Evolutionary conservation across 495 filamentous ascomycete species (phyloP), one percentile per base, ranked within the genome.

Genomic region (Xylaria venustula): DNA sequence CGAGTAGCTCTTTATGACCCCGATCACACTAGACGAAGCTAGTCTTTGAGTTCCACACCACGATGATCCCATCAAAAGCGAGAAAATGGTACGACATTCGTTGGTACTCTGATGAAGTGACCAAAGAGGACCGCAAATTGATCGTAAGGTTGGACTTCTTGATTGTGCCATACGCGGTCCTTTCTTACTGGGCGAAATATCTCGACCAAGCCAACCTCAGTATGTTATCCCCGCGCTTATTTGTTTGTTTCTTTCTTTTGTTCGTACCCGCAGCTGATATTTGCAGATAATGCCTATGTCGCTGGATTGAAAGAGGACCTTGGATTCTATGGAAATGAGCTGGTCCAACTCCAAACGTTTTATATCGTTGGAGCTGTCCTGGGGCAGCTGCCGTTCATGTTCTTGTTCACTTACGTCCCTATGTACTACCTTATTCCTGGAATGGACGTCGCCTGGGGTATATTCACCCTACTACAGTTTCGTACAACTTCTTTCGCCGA

Each of bases 281-380:
- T 61, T 6, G 67, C 64, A 54, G 70, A 73, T 54, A 77, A 73
- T 64, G 74, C 73, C 20, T 75, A 75, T 60, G 70, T 75, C 22
- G 69, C 74, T 12, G 74, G 74, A 14, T 59, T 77, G 49, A 73
- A 74, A 48, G 71, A 75, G 52, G 68, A 73, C 28, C 70, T 77
- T n/a, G 59, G 63, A 2, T 71, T 83, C 48, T 47, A 75, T 14
- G 78, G 78, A 44, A 81, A 83, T 67, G 70, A 83, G 64, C 73
- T 81, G 32, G 73, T 80, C 17, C 71, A 79, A 22, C 71, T 81
- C 5, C 76, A 80, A 51, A 81, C 77, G 1, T 68, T 80, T 48
- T 83, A 81, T 63, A 79, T 75, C 14, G 62, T 84, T 42, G 81
- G 81, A n/a, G 77, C 77, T 12, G 80, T 82, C 17, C 41, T 81